These are phyloP conservation scores for Phytophthora sansomeana DNA, from an alignment of 352 stramenopile species.

Conservation along the genomic window DNA sequence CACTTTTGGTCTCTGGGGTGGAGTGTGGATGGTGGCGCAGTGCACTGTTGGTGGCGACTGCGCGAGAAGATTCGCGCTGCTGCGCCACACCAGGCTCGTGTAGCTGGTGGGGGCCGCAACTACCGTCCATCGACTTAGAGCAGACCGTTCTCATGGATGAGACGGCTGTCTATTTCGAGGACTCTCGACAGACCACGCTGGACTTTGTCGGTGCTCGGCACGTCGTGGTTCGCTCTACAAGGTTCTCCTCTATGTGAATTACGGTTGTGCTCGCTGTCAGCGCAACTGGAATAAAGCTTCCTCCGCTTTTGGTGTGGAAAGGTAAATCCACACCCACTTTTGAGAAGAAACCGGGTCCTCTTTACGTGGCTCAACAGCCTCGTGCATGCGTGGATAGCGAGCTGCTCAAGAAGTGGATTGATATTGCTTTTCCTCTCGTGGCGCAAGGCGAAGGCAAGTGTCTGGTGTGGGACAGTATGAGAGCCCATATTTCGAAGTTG, in stretches of 20 bases:
- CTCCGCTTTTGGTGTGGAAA: constrained; percentile 11
- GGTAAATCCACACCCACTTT: too few species aligned
- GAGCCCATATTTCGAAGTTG: constrained; percentile 13
- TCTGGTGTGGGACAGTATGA: constrained; percentile 1
- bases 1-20: constrained; percentile 23
- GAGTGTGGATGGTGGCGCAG: constrained; percentile 13
- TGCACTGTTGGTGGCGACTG: constrained; percentile 28
- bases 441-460: constrained; percentile 5
- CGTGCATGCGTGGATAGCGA: constrained; percentile 14
- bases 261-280: constrained; percentile 24
- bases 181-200: constrained; percentile 16
- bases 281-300: constrained; percentile 15
- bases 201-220: constrained; percentile 22
- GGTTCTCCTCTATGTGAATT: constrained; percentile 37
- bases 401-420: constrained; percentile 8
- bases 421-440: constrained; percentile 8
- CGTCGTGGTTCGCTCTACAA: constrained; percentile 32
- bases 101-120: constrained; percentile 12
- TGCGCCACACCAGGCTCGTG: constrained; percentile 7
- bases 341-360: too few species aligned
- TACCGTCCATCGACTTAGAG: constrained; percentile 29
- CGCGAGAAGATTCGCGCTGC: constrained; percentile 22
- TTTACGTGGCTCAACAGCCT: constrained; percentile 8
- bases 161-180: constrained; percentile 36
- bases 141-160: too few species aligned